These are phyloP conservation scores for Epichloe amarillans DNA, from an alignment of 2,329 filamentous ascomycete genomes.

Conservation along the genomic window DNA sequence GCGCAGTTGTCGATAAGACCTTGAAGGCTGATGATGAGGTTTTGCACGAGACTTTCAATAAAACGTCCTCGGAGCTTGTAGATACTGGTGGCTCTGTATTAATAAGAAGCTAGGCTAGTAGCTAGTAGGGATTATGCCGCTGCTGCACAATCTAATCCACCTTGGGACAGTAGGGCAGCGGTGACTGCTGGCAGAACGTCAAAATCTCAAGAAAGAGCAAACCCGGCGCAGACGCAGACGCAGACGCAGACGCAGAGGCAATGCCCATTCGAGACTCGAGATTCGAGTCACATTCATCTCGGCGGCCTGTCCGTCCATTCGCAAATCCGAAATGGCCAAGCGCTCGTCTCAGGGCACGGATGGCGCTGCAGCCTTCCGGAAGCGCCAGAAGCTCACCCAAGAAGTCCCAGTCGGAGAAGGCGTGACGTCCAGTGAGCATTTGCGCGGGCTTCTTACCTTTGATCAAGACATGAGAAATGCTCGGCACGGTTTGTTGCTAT, in stretches of 20 bases:
- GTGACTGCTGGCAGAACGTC: constrained; percentile 22
- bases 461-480: constrained; percentile 55
- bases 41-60: too few species aligned
- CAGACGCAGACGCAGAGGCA: background rate
- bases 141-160: constrained; percentile 3
- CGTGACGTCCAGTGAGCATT: constrained; percentile 49
- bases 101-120: too few species aligned
- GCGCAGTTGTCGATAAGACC: too few species aligned
- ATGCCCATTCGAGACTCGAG: background rate
- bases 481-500: constrained; percentile 42
- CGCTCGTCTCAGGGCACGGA: constrained; percentile 26
- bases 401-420: constrained; percentile 47
- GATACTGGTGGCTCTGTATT: too few species aligned
- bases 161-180: constrained; percentile 17
- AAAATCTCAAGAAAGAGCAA: constrained; percentile 18
- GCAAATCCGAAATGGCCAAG: constrained; percentile 28
- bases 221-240: constrained; percentile 2
- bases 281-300: background rate
- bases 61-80: too few species aligned
- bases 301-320: constrained; percentile 1
- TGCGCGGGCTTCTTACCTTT: constrained; percentile 56
- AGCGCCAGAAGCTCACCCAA: constrained; percentile 43
- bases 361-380: constrained; percentile 29
- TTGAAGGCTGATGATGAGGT: too few species aligned
- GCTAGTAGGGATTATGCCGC: background rate